Evolutionary conservation across 306 rosid genomes (phyloP).

Genomic region (Trichosanthes cucumerina): DNA sequence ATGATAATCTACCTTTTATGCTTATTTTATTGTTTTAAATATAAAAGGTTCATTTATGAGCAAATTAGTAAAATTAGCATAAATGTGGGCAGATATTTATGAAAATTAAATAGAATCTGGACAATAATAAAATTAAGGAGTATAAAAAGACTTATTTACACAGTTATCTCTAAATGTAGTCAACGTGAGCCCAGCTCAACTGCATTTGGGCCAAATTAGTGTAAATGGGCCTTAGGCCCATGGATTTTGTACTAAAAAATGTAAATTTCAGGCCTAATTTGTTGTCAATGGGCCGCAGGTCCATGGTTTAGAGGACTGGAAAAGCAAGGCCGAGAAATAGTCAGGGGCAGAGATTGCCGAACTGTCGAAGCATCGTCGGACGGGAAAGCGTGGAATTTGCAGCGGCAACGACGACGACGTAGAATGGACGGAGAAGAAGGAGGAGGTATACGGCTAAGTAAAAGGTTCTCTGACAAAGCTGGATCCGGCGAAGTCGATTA

Average conservation of each 20-base stretch:
- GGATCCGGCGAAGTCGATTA: constrained; percentile 62
- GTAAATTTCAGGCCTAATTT: background rate
- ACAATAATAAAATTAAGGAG: too few relatives aligned
- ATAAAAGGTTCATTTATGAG: too few relatives aligned
- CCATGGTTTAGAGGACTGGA: background rate
- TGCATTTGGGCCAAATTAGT: background rate
- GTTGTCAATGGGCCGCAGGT: background rate
- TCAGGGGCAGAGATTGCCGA: background rate
- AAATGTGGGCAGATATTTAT: too few relatives aligned
- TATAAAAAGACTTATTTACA: too few relatives aligned
- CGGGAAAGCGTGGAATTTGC: background rate
- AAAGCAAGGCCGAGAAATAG: background rate
- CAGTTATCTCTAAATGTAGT: too few relatives aligned
- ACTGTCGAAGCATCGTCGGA: background rate
- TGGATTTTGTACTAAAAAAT: background rate
- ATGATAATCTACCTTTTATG: too few relatives aligned
- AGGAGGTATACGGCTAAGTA: constrained; percentile 62
- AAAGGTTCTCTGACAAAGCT: constrained; percentile 49
- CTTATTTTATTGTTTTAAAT: too few relatives aligned
- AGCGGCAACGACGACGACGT: background rate
- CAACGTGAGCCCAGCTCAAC: too few relatives aligned
- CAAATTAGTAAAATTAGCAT: too few relatives aligned
- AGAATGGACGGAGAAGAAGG: constrained; percentile 78
- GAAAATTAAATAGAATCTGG: too few relatives aligned
- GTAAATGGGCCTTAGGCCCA: background rate